phyloP scores from a whole-genome alignment of 768 basidiomycete species.

The Lactifluus piperatus region DNA sequence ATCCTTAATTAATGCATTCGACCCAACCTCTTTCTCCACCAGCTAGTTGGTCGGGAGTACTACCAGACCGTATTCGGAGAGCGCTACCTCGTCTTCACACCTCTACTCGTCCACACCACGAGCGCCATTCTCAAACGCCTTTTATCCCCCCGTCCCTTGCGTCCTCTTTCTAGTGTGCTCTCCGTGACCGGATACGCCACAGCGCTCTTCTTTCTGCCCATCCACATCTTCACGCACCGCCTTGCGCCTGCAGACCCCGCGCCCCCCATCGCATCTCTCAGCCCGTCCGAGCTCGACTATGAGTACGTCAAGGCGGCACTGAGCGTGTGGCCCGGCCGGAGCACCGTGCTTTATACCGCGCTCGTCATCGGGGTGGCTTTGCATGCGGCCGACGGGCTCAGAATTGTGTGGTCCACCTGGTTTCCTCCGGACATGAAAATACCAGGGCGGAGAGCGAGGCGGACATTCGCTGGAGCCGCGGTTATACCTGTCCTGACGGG shows the following conservation, averaged over 20 bases:
- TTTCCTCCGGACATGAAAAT: slow-evolving; percentile 27
- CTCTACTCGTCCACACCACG: slow-evolving; percentile 55
- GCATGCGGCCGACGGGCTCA: slow-evolving; percentile 56
- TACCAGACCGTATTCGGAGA: slow-evolving; percentile 71
- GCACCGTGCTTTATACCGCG: slow-evolving; percentile 53
- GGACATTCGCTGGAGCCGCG: slow-evolving; percentile 31
- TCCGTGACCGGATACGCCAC: slow-evolving; percentile 56
- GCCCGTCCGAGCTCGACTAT: slow-evolving; percentile 73
- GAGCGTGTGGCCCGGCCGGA: slow-evolving; percentile 50
- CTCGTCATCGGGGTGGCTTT: slow-evolving; percentile 47
- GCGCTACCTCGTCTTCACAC: slow-evolving; percentile 54
- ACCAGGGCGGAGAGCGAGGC: slow-evolving; percentile 25
- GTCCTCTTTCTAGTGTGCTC: slow-evolving; percentile 36
- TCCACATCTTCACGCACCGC: slow-evolving; percentile 67
- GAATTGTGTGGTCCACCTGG: slow-evolving; percentile 45
- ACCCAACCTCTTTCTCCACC: neutral
- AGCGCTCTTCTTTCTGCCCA: slow-evolving; percentile 48
- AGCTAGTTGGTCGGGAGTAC: slow-evolving; percentile 81
- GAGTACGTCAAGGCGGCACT: slow-evolving; percentile 75
- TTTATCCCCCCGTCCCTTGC: slow-evolving; percentile 32
- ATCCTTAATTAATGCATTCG: neutral
- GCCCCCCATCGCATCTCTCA: slow-evolving; percentile 47
- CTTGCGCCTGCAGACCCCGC: slow-evolving; percentile 38
- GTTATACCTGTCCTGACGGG: slow-evolving; percentile 50
- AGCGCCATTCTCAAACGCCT: slow-evolving; percentile 54